These are phyloP conservation scores for Mycena rebaudengoi DNA, from an alignment of 768 basidiomycete species.

Conservation along the genomic window DNA sequence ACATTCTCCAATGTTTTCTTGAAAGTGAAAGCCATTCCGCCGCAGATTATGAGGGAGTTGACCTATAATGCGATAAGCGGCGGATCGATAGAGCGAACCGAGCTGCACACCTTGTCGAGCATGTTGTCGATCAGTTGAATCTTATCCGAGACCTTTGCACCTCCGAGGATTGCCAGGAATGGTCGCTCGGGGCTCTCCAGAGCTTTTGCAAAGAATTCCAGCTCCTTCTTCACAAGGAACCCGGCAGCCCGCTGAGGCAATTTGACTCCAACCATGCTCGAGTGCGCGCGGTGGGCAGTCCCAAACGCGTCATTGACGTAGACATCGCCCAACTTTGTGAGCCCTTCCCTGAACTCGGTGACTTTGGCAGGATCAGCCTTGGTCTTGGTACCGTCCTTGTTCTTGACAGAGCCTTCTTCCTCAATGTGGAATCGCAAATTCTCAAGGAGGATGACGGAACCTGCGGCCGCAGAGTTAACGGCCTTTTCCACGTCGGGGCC, in stretches of 20 bases:
- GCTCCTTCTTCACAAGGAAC: slow-evolving; percentile 97
- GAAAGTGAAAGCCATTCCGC: slow-evolving; percentile 99
- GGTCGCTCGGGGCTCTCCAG: slow-evolving; percentile 93
- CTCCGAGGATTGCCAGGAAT: slow-evolving; percentile 98
- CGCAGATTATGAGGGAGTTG: slow-evolving; percentile 94
- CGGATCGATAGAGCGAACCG: no score
- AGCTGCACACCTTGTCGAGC: slow-evolving; percentile 84
- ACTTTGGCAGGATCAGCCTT: slow-evolving; percentile 90
- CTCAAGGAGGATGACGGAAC: slow-evolving; percentile 90
- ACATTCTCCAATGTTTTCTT: slow-evolving; percentile 91
- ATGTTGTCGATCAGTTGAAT: slow-evolving; percentile 99
- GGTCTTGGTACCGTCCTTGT: slow-evolving; percentile 92
- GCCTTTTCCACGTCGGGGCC: slow-evolving; percentile 85
- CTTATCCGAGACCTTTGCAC: slow-evolving; percentile 99
- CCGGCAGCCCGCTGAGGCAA: slow-evolving; percentile 93
- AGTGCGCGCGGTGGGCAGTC: slow-evolving; percentile 97
- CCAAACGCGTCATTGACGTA: slow-evolving; percentile 99
- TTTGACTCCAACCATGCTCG: slow-evolving; percentile 97
- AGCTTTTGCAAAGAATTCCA: slow-evolving; percentile 98
- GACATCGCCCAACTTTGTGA: slow-evolving; percentile 93
- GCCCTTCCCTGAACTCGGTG: slow-evolving; percentile 82
- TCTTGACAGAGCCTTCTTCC: slow-evolving; percentile 95
- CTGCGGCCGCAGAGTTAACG: slow-evolving; percentile 68
- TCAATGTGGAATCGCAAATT: slow-evolving; percentile 99
- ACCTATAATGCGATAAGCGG: slow-evolving; percentile 69